Percentiles rank a stretch among this genome's conserved stretches.
Evolutionary conservation across 2,329 filamentous ascomycete genomes (phyloP).

Genomic region (Fusarium nygamai): DNA sequence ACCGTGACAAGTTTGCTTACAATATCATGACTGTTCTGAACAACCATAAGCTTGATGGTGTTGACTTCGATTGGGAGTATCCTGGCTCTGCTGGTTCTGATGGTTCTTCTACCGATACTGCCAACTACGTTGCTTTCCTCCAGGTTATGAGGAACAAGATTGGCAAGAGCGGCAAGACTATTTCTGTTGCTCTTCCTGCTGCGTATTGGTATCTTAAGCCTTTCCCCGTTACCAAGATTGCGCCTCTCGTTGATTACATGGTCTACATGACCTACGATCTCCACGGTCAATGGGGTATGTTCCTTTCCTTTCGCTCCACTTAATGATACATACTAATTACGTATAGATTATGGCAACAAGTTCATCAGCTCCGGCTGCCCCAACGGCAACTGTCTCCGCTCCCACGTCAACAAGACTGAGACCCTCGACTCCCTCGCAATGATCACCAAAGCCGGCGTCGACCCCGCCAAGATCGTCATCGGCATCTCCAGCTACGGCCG

Average conservation of each 20-base stretch:
- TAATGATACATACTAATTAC: too few relatives aligned
- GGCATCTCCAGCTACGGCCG: slow-evolving; percentile 46
- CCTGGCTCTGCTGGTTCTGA: slow-evolving; percentile 44
- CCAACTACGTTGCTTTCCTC: slow-evolving; percentile 50
- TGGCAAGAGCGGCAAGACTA: slow-evolving; percentile 43
- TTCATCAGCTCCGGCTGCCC: slow-evolving; percentile 41
- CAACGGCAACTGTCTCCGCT: slow-evolving; percentile 48
- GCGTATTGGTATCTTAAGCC: slow-evolving; percentile 53
- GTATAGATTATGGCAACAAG: slow-evolving; percentile 41
- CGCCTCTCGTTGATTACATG: slow-evolving; percentile 47
- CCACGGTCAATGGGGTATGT: slow-evolving; percentile 48
- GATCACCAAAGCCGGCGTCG: slow-evolving; percentile 50
- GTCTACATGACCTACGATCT: slow-evolving; percentile 52
- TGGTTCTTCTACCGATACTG: slow-evolving; percentile 46
- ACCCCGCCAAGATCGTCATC: slow-evolving; percentile 45
- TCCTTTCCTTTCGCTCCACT: too few relatives aligned
- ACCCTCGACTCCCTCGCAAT: slow-evolving; percentile 49
- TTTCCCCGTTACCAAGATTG: slow-evolving; percentile 49
- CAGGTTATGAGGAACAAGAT: slow-evolving; percentile 41
- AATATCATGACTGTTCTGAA: slow-evolving; percentile 53
- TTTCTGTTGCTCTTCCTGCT: slow-evolving; percentile 51
- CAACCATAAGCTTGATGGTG: slow-evolving; percentile 53
- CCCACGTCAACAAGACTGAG: slow-evolving; percentile 53
- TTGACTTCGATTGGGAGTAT: slow-evolving; percentile 61
- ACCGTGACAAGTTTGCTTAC: slow-evolving; percentile 50